These are phyloP conservation scores for Hura crepitans DNA, from an alignment of 441 rosid genomes.

Conservation along the genomic window DNA sequence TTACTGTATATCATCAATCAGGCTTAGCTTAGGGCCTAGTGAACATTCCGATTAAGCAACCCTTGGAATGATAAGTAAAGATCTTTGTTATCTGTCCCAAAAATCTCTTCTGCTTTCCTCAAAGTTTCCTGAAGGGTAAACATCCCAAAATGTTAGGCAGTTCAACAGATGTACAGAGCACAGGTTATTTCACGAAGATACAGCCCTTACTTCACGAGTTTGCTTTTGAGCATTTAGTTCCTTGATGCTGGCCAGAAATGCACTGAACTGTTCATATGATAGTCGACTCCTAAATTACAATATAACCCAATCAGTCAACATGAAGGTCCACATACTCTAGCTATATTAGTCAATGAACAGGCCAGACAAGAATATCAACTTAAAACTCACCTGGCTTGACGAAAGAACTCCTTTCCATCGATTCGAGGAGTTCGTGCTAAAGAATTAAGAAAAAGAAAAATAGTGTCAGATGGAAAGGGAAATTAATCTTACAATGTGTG, in stretches of 20 bases:
- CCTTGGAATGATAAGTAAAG: constrained; percentile 80
- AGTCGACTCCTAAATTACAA: constrained; percentile 67
- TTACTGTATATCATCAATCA: constrained; percentile 13
- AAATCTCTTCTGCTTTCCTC: constrained; percentile 85
- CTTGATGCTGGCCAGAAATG: constrained; percentile 86
- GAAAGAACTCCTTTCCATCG: constrained; percentile 94
- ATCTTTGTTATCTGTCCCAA: constrained; percentile 84
- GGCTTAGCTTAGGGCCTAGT: constrained; percentile 31
- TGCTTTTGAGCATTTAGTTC: constrained; percentile 87
- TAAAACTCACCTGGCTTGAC: constrained; percentile 74
- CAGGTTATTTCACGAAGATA: neutral
- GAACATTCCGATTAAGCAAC: constrained; percentile 64
- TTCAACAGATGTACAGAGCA: constrained; percentile 1
- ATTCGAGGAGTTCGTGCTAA: constrained; percentile 56
- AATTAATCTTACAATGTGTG: neutral
- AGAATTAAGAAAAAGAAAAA: constrained; percentile 5
- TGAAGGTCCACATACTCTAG: constrained; percentile 6
- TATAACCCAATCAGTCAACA: constrained; percentile 16
- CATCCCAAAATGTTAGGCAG: neutral
- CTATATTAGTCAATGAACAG: neutral
- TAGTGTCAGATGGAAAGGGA: constrained; percentile 12
- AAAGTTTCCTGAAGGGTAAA: constrained; percentile 68
- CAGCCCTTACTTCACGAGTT: constrained; percentile 65
- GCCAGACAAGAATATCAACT: neutral
- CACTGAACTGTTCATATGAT: constrained; percentile 87